Evolutionary conservation across 495 filamentous ascomycete genomes (phyloP).

Genomic region (Corynascus novoguineensis): DNA sequence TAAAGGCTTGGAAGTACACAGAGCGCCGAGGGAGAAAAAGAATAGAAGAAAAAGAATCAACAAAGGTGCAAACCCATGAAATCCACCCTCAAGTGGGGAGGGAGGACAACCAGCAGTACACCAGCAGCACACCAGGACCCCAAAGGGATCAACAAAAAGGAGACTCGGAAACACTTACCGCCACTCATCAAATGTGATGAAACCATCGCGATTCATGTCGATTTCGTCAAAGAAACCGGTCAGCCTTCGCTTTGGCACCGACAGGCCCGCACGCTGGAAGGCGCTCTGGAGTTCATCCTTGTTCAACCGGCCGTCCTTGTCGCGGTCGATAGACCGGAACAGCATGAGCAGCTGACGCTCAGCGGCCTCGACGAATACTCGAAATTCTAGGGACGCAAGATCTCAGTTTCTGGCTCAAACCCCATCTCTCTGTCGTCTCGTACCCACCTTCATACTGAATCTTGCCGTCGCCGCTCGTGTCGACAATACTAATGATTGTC

Average conservation of each 20-base stretch:
- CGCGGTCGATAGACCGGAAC: conserved; percentile 81
- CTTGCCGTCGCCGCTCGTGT: conserved; percentile 77
- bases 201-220: conserved; percentile 81
- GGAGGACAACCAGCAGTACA: not conserved
- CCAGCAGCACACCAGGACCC: not conserved
- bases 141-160: not conserved
- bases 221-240: conserved; percentile 84
- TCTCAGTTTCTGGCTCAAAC: conserved; percentile 10
- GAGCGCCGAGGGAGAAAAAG: not conserved
- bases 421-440: not conserved
- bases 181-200: conserved; percentile 92
- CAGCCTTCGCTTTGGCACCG: conserved; percentile 69
- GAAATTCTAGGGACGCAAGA: conserved; percentile 64
- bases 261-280: conserved; percentile 70
- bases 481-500: conserved; percentile 72
- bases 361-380: conserved; percentile 75
- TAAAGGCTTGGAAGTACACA: not conserved
- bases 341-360: conserved; percentile 74
- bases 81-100: conserved; percentile 11
- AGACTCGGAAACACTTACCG: conserved; percentile 57
- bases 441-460: conserved; percentile 79
- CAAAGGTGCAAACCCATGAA: no score
- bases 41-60: not conserved
- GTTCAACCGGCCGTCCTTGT: conserved; percentile 83
- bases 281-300: conserved; percentile 74